Evolutionary conservation across 2,329 filamentous ascomycete species (phyloP).

Genomic region (Plenodomus biglobosus): DNA sequence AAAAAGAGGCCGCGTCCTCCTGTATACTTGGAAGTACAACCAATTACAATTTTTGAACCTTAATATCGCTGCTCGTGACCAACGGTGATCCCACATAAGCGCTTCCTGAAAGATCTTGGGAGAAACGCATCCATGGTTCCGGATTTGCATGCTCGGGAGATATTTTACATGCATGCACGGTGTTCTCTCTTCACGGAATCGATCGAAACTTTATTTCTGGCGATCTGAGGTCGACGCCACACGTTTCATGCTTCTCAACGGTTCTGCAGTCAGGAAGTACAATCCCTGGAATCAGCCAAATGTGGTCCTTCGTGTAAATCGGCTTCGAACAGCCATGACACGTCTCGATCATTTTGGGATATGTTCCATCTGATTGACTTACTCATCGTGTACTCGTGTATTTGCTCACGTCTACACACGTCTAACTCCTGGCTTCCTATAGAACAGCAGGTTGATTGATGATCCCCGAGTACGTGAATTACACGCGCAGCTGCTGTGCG

Average conservation of each 20-base stretch:
- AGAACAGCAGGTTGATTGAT: no score
- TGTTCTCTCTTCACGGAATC: background rate
- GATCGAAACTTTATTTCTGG: background rate
- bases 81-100: background rate
- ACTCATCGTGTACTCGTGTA: no score
- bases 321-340: background rate
- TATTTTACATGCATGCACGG: background rate
- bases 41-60: conserved; percentile 2
- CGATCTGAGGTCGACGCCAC: background rate
- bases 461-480: no score
- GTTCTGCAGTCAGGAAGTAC: background rate
- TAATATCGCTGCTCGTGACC: background rate
- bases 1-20: conserved; percentile 1
- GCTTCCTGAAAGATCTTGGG: background rate
- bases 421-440: no score
- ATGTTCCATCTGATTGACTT: background rate
- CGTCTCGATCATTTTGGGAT: background rate
- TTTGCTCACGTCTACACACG: no score
- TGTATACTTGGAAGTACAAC: conserved; percentile 1
- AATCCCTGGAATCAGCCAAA: background rate
- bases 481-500: no score
- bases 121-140: background rate
- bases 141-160: background rate
- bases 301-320: background rate
- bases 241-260: background rate